Percentiles rank a stretch among this genome's conserved stretches.
phyloP scores from a whole-genome alignment of 2,329 filamentous ascomycete genomes.

The Ceratocystis destructans region DNA sequence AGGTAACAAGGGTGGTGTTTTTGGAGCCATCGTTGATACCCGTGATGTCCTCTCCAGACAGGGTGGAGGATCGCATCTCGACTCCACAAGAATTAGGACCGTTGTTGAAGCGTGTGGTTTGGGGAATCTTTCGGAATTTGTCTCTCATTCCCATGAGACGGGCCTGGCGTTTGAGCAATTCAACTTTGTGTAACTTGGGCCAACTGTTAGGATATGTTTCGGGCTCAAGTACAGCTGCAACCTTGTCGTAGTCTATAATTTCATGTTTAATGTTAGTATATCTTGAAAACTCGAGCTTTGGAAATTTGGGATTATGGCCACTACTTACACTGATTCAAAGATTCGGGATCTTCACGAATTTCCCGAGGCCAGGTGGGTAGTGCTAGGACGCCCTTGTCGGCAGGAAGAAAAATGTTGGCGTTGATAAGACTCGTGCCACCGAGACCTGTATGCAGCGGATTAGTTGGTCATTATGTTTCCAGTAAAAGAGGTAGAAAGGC shows the following conservation, averaged over 20 bases:
- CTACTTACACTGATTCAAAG: slow-evolving; percentile 37
- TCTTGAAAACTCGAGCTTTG: not conserved
- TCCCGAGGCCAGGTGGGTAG: slow-evolving; percentile 46
- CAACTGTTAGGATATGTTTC: slow-evolving; percentile 43
- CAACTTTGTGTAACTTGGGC: slow-evolving; percentile 44
- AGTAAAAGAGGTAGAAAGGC: not conserved
- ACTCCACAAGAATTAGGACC: slow-evolving; percentile 51
- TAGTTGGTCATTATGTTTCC: not conserved
- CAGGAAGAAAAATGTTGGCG: slow-evolving; percentile 51
- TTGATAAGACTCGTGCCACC: slow-evolving; percentile 54
- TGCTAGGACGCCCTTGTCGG: slow-evolving; percentile 40
- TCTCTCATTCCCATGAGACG: slow-evolving; percentile 35
- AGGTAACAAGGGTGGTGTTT: slow-evolving; percentile 51
- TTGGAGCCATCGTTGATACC: slow-evolving; percentile 57
- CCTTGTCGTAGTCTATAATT: slow-evolving; percentile 42
- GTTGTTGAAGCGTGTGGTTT: slow-evolving; percentile 49
- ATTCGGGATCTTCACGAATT: slow-evolving; percentile 32
- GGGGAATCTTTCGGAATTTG: slow-evolving; percentile 42
- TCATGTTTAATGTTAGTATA: not conserved
- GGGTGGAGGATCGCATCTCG: slow-evolving; percentile 44
- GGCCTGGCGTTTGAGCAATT: slow-evolving; percentile 44
- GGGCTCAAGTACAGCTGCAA: slow-evolving; percentile 44
- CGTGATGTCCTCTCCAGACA: slow-evolving; percentile 49
- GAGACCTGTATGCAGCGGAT: slow-evolving; percentile 31
- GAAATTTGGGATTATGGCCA: not conserved